Base-by-base conservation (phyloP, 352 stramenopile genomes). In the Globisporangium recalcitrans region DNA sequence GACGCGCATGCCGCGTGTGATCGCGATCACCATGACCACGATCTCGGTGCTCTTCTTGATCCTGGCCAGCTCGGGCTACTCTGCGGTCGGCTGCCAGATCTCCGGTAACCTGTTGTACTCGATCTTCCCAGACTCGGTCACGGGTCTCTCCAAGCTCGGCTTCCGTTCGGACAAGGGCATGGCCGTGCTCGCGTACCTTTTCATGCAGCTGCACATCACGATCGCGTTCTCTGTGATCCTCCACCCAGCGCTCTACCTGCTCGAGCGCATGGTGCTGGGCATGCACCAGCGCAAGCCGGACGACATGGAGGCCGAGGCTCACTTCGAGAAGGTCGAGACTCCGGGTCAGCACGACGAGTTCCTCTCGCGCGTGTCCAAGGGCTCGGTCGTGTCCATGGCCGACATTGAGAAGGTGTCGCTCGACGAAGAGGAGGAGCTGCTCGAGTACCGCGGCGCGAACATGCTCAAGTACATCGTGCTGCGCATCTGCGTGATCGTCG, bases 61-160 rank as follows among this genome's bases (percentile, higher is more conserved):
- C 13, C 64, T 87, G 19, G 77, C 65, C 0, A 40, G 55, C 31
- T 71, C 71, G 3, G 75, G 73, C 8, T 82, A 82, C 64, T 78
- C 71, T 49, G 66, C 68, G 2, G 68, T 82, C 0, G 76, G 76
- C 29, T 83, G 76, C 64, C 76, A 83, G 69, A 82, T 85, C 63
- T 70, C 72, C 11, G 72, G 74, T 58, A 85, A 62, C 29, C 13
- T 62, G 55, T 21, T 62, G 10, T 62, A 51, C 55, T 62, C 55
- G 13, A 62, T 62, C 55, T 62, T 48, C 36, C 55, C 55, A 52
- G n/a, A 62, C 34, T n/a, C 34, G 14, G 49, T 26, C 2, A 71
- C 65, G 1, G 69, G 63, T 0, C 32, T 80, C 10, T 69, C 71
- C 44, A 44, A 53, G 65, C 67, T 70, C 52, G 53, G 75, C 63